Evolutionary conservation across 129 eudicot genomes (phyloP).

Genomic region (Arctium minus): DNA sequence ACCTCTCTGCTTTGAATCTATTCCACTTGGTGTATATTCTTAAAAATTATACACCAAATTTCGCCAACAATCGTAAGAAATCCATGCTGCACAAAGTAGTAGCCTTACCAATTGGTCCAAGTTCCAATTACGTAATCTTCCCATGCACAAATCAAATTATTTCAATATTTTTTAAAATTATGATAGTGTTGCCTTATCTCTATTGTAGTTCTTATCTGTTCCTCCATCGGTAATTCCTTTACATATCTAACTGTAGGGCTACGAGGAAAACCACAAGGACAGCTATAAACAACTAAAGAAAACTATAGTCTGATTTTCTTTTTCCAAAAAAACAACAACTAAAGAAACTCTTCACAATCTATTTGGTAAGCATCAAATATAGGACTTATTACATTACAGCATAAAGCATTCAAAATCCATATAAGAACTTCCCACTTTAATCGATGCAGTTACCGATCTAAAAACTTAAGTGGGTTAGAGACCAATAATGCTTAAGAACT

Average conservation of each 20-base stretch:
- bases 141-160: not conserved
- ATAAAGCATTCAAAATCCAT: constrained; percentile 5
- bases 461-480: not conserved
- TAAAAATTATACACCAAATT: not conserved
- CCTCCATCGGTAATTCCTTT: too few species aligned
- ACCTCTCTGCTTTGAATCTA: not conserved
- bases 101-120: not conserved
- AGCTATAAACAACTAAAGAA: too few species aligned
- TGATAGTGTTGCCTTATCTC: not conserved
- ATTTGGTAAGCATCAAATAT: not conserved
- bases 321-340: too few species aligned
- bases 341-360: not conserved
- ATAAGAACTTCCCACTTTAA: not conserved
- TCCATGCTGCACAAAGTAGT: not conserved
- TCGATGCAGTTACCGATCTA: not conserved
- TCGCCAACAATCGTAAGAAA: not conserved
- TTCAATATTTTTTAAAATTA: too few species aligned
- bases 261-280: not conserved
- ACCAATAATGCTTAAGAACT: not conserved
- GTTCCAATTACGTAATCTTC: not conserved
- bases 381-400: constrained; percentile 5
- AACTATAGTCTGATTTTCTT: too few species aligned
- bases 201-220: too few species aligned
- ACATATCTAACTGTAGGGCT: not conserved
- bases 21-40: constrained; percentile 9